Conservation (phyloP, 73 alveolate species). For the Tetrahymena elliotti region DNA sequence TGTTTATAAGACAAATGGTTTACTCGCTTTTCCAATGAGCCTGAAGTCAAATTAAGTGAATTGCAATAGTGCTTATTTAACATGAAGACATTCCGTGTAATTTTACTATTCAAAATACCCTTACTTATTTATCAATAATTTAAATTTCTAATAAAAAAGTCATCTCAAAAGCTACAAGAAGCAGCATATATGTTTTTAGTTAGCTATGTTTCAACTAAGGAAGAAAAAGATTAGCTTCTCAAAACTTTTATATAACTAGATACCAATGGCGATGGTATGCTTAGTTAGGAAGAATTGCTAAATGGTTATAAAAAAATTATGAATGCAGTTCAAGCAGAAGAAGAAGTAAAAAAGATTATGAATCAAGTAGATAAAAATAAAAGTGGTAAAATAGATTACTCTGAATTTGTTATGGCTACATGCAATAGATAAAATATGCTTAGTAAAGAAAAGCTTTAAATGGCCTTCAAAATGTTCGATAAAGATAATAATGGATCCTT, state of each 20-base stretch:
- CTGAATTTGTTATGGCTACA: slow-evolving; percentile 45
- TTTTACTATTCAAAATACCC: not conserved
- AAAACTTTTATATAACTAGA: slow-evolving; percentile 47
- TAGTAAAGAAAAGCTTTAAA: slow-evolving; percentile 1
- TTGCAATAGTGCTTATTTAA: slow-evolving; percentile 7
- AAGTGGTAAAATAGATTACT: slow-evolving; percentile 28
- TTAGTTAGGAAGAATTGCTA: slow-evolving; percentile 48
- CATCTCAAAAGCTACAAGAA: slow-evolving; percentile 3
- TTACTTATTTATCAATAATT: too few species aligned
- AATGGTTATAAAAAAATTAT: slow-evolving; percentile 42
- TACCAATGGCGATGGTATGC: slow-evolving; percentile 50
- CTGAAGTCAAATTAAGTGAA: not conserved
- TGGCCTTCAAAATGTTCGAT: slow-evolving; percentile 39
- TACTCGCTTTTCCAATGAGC: not conserved
- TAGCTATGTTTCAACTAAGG: slow-evolving; percentile 46
- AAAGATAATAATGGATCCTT: slow-evolving; percentile 30
- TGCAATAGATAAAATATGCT: slow-evolving; percentile 11
- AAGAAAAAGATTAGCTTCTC: slow-evolving; percentile 49
- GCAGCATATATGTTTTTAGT: slow-evolving; percentile 50
- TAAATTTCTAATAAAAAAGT: too few species aligned
- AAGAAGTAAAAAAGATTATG: slow-evolving; percentile 33
- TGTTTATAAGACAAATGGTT: slow-evolving; percentile 21
- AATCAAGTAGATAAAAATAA: slow-evolving; percentile 18
- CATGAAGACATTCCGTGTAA: slow-evolving; percentile 13
- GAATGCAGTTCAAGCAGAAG: slow-evolving; percentile 24